These are phyloP conservation scores for Aegilops umbellulata DNA, from an alignment of 176 grass and related monocot genomes.

Conservation along the genomic window DNA sequence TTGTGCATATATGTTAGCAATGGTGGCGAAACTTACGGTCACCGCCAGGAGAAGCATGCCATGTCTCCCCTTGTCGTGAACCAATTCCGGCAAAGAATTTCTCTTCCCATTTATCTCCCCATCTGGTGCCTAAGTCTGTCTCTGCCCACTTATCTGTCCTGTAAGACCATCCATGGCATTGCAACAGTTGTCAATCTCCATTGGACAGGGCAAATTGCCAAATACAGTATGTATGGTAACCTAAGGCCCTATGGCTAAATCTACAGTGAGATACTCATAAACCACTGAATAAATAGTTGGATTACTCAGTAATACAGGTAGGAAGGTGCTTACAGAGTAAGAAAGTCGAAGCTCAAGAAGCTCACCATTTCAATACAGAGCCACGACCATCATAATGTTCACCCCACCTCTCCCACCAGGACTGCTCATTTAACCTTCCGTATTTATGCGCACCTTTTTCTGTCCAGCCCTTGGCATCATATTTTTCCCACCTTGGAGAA, in stretches of 20 bases:
- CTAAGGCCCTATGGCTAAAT: not conserved
- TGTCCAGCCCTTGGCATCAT: constrained; percentile 97
- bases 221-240: not conserved
- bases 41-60: constrained; percentile 74
- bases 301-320: not conserved
- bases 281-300: not conserved
- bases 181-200: constrained; percentile 39
- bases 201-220: not conserved
- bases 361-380: constrained; percentile 94
- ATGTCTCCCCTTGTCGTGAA: constrained; percentile 98
- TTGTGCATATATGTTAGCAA: not conserved
- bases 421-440: constrained; percentile 89
- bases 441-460: constrained; percentile 99
- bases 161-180: constrained; percentile 51
- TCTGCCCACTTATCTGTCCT: constrained; percentile 99
- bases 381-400: constrained; percentile 93
- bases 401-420: constrained; percentile 99
- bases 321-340: not conserved
- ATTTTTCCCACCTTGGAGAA: constrained; percentile 92
- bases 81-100: constrained; percentile 96
- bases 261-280: not conserved
- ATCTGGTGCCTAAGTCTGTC: constrained; percentile 89
- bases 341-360: constrained; percentile 15
- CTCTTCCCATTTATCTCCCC: constrained; percentile 99
- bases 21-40: constrained; percentile 64